These are phyloP conservation scores for Sordariomycetes sp. DNA, from an alignment of 2,329 filamentous ascomycete species.

Conservation along the genomic window DNA sequence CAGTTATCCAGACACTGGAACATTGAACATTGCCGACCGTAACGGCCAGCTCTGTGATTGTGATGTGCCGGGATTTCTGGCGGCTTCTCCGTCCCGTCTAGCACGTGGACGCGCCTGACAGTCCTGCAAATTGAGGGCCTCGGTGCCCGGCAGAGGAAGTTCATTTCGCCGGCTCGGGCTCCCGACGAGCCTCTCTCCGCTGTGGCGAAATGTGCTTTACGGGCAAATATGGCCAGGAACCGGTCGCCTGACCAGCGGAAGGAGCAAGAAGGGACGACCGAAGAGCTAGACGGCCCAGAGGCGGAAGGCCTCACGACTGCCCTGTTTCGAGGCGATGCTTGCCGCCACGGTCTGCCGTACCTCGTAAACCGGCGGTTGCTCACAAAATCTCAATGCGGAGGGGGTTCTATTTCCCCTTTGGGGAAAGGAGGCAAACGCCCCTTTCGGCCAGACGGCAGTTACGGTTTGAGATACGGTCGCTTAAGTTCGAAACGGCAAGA, in stretches of 20 bases:
- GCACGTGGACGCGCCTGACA: constrained; percentile 1
- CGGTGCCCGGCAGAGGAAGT: background rate
- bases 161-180: background rate
- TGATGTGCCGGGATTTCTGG: background rate
- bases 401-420: background rate
- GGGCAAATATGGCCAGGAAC: background rate
- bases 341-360: background rate
- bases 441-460: background rate
- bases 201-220: background rate
- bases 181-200: background rate
- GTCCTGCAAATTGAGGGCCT: background rate
- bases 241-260: background rate
- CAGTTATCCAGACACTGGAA: background rate
- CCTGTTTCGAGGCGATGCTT: background rate
- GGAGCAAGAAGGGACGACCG: background rate
- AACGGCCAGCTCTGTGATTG: constrained; percentile 3
- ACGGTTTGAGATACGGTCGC: background rate
- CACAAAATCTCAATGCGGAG: background rate
- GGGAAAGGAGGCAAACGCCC: background rate
- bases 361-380: background rate
- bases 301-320: background rate
- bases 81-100: constrained; percentile 4
- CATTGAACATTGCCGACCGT: constrained; percentile 1
- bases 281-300: background rate
- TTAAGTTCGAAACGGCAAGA: background rate